These are phyloP conservation scores for Alternaria triticimaculans DNA, from an alignment of 2,329 filamentous ascomycete species.

Conservation along the genomic window DNA sequence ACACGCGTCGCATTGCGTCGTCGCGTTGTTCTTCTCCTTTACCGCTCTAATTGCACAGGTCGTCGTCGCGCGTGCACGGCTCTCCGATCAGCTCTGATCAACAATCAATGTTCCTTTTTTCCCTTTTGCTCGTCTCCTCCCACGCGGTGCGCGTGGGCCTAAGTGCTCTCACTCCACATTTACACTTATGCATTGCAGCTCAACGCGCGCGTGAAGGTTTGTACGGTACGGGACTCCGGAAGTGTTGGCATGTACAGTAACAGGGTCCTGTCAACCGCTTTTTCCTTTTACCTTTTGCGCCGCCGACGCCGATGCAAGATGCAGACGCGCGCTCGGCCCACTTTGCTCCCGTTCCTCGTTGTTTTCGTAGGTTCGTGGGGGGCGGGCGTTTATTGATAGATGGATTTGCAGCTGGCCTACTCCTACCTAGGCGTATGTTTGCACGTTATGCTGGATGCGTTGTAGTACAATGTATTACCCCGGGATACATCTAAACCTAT, in stretches of 20 bases:
- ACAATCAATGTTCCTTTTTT: background rate
- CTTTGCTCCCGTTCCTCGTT: background rate
- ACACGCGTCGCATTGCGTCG: constrained; percentile 1
- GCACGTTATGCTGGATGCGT: background rate
- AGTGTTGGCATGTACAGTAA: background rate
- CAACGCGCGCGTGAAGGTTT: background rate
- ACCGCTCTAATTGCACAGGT: background rate
- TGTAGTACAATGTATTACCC: background rate
- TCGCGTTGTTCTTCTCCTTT: constrained; percentile 1
- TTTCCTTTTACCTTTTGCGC: background rate
- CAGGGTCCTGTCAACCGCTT: background rate
- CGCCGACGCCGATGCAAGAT: background rate
- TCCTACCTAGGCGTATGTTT: background rate
- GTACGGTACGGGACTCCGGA: background rate
- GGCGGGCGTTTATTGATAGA: background rate
- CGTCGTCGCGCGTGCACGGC: background rate
- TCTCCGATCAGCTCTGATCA: background rate
- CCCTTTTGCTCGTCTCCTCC: background rate
- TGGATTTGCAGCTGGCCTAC: background rate
- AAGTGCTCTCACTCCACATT: background rate
- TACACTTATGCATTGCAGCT: background rate
- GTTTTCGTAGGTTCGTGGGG: background rate
- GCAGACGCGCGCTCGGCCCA: background rate
- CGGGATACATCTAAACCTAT: background rate
- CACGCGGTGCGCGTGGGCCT: background rate